Conservation (phyloP, 2,329 filamentous ascomycete genomes). For the Ophiostoma australiae region DNA sequence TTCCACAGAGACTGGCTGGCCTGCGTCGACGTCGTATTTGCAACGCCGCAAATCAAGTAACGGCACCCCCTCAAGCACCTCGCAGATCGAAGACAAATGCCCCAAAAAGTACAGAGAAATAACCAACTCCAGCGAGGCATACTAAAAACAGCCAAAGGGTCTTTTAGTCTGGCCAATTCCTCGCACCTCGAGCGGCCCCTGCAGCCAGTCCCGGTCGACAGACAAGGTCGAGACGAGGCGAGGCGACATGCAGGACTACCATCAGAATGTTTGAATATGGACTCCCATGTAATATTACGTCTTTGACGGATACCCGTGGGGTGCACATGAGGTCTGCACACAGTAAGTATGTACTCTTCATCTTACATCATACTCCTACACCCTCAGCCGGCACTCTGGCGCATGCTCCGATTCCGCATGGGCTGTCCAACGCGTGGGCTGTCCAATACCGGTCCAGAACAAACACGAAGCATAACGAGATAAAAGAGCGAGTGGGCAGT, state of each 20-base stretch:
- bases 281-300: neutral
- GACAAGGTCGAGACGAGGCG: neutral
- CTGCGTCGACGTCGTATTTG: neutral
- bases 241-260: neutral
- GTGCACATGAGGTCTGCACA: neutral
- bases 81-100: neutral
- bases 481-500: too few species aligned
- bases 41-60: neutral
- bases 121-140: neutral
- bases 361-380: slow-evolving; percentile 2
- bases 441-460: neutral
- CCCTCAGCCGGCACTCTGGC: neutral
- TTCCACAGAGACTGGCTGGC: too few species aligned
- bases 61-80: neutral
- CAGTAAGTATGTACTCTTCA: neutral
- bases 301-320: neutral
- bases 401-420: slow-evolving; percentile 10
- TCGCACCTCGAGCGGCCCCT: neutral
- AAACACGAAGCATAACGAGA: neutral
- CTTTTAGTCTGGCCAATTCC: neutral
- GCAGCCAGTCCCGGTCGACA: slow-evolving; percentile 5
- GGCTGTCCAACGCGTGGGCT: neutral
- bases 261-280: neutral
- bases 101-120: neutral
- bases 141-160: neutral